These are phyloP conservation scores for Mortierella sp. DNA, from an alignment of 371 early-diverging fungal species.

Conservation along the genomic window DNA sequence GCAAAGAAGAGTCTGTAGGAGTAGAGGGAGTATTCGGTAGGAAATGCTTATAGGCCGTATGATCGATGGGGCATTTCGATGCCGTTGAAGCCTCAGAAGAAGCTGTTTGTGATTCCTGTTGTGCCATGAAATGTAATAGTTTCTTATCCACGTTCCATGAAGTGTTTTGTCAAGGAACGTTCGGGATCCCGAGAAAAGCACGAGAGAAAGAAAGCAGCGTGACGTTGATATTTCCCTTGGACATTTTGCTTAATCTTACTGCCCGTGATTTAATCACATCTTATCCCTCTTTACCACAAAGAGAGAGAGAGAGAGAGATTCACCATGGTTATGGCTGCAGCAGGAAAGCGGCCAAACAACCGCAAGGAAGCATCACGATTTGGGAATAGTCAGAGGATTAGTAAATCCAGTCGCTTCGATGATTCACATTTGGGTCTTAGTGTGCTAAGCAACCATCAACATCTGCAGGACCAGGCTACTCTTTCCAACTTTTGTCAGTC, in stretches of 20 bases:
- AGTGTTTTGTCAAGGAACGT: too few relatives aligned
- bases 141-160: too few relatives aligned
- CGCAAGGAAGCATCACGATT: constrained; percentile 27
- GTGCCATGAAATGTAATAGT: constrained; percentile 11
- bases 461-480: constrained; percentile 31
- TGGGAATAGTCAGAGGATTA: constrained; percentile 17
- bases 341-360: constrained; percentile 28
- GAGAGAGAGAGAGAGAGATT: too few relatives aligned
- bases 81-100: constrained; percentile 4
- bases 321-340: not conserved
- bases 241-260: too few relatives aligned
- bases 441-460: constrained; percentile 27
- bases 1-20: constrained; percentile 6
- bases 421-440: constrained; percentile 22
- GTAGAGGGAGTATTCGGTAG: constrained; percentile 38
- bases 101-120: constrained; percentile 19
- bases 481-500: constrained; percentile 50
- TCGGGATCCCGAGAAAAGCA: too few relatives aligned
- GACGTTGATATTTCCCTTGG: too few relatives aligned
- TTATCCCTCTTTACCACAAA: too few relatives aligned
- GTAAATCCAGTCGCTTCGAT: constrained; percentile 8
- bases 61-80: constrained; percentile 63
- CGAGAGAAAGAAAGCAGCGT: too few relatives aligned
- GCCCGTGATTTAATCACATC: too few relatives aligned
- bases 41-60: constrained; percentile 64